These are phyloP conservation scores for Cornus kousa DNA, from an alignment of 148 eudicot genomes.

Conservation along the genomic window DNA sequence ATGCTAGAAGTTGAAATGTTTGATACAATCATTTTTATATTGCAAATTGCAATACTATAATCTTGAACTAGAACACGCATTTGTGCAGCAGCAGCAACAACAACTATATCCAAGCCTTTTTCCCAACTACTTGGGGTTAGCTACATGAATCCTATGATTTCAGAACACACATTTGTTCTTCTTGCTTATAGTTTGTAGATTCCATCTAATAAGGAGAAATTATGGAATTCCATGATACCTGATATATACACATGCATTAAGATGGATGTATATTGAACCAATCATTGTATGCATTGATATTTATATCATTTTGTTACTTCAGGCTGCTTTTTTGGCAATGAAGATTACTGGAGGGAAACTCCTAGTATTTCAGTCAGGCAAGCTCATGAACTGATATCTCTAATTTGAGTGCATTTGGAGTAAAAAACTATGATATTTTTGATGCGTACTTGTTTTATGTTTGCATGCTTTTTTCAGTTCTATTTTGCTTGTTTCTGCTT, in stretches of 20 bases:
- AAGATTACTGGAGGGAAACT: constrained; percentile 94
- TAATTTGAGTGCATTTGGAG: neutral
- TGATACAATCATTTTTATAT: neutral
- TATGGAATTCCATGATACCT: neutral
- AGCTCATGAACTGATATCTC: constrained; percentile 15
- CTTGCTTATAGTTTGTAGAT: neutral
- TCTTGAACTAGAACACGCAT: neutral
- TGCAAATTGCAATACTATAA: neutral
- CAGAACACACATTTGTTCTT: neutral
- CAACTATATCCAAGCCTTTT: no score
- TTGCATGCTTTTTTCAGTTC: neutral
- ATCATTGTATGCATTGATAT: neutral
- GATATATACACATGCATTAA: neutral
- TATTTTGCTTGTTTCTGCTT: neutral
- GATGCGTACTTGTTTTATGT: neutral
- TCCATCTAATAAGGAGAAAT: neutral
- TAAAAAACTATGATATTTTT: neutral
- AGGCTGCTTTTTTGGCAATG: constrained; percentile 98
- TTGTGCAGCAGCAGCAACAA: no score
- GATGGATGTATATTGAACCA: neutral
- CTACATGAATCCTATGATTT: no score
- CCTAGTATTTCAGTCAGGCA: constrained; percentile 90
- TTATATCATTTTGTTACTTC: constrained; percentile 16
- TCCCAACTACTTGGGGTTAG: no score
- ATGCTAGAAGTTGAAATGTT: neutral